phyloP scores from a whole-genome alignment of 441 rosid genomes.

The Eutrema salsugineum region DNA sequence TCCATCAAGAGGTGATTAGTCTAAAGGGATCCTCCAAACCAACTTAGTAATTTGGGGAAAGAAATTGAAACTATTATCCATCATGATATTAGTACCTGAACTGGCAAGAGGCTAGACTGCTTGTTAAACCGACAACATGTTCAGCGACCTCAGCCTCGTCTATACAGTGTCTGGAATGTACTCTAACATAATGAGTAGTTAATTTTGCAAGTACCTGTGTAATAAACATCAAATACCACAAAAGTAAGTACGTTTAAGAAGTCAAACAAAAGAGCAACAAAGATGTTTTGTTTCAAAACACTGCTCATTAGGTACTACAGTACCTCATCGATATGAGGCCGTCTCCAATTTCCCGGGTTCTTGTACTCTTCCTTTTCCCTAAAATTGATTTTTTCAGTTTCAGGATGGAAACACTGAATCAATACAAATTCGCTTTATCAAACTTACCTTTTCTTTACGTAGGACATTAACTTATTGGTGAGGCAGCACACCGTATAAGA shows the following conservation, averaged over 20 bases:
- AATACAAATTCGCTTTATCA: background rate
- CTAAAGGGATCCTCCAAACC: background rate
- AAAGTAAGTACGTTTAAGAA: background rate
- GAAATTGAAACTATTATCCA: background rate
- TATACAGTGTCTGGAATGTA: conserved; percentile 79
- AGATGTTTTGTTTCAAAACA: background rate
- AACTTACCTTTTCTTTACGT: conserved; percentile 71
- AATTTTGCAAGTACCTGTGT: conserved; percentile 79
- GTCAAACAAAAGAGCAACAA: background rate
- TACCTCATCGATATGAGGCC: conserved; percentile 94
- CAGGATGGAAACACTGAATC: background rate
- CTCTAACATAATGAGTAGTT: conserved; percentile 62
- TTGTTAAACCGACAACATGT: conserved; percentile 82
- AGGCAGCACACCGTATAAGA: conserved; percentile 80
- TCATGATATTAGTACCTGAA: conserved; percentile 47
- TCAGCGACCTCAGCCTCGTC: conserved; percentile 98
- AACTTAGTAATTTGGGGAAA: background rate
- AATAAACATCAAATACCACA: background rate
- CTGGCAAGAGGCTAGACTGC: conserved; percentile 85
- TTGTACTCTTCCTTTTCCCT: conserved; percentile 92
- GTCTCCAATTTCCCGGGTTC: conserved; percentile 64
- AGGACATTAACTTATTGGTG: conserved; percentile 81
- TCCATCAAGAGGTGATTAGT: background rate
- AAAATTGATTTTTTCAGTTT: conserved; percentile 23
- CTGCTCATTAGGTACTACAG: background rate